phyloP scores from a whole-genome alignment of 2,329 filamentous ascomycete genomes.

The Paramyrothecium roridum region DNA sequence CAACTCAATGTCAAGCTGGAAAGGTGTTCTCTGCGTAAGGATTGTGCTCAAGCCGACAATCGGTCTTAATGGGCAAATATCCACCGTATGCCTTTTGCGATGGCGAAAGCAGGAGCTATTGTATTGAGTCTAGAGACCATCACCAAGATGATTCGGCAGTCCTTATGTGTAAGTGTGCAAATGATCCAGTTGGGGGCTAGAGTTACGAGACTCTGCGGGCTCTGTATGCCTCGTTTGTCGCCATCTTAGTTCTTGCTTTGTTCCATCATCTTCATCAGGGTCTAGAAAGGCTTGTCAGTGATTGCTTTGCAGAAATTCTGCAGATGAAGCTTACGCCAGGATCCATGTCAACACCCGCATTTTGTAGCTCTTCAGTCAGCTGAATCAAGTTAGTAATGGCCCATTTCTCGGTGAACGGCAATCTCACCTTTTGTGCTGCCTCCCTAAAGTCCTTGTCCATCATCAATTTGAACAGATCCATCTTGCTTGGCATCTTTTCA shows the following conservation, averaged over 20 bases:
- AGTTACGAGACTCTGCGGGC: too few species aligned
- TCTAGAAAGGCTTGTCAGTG: background rate
- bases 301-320: background rate
- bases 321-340: conserved; percentile 10
- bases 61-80: too few species aligned
- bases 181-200: too few species aligned
- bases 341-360: conserved; percentile 15
- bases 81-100: too few species aligned
- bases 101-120: too few species aligned
- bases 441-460: conserved; percentile 18
- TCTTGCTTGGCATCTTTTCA: conserved; percentile 13
- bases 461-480: conserved; percentile 17
- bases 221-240: too few species aligned
- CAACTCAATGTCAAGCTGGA: too few species aligned
- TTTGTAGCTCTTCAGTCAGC: conserved; percentile 15
- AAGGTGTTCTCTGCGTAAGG: too few species aligned
- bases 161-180: too few species aligned
- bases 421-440: conserved; percentile 11
- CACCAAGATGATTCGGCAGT: too few species aligned
- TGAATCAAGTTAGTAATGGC: conserved; percentile 4
- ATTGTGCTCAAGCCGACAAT: too few species aligned
- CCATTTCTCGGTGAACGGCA: rapidly evolving
- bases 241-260: background rate
- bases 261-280: background rate
- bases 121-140: too few species aligned